Percentiles rank a stretch among this genome's conserved stretches.
phyloP scores from a whole-genome alignment of 2,329 filamentous ascomycete genomes.

The Penicillium thymicola region DNA sequence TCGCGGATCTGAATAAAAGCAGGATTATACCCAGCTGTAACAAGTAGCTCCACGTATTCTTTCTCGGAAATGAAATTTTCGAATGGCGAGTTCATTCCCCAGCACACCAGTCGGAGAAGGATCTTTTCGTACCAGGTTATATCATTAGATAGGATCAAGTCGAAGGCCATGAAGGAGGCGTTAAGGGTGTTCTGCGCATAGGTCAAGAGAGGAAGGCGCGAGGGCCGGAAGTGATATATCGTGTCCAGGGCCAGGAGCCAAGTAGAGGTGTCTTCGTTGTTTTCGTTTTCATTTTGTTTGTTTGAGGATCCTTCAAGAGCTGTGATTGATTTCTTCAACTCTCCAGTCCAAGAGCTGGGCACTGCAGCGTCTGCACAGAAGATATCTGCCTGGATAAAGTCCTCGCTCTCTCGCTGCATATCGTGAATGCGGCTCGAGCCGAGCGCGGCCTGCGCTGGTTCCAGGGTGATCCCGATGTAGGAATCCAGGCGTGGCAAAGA shows the following conservation, averaged over 20 bases:
- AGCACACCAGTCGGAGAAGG: slow-evolving; percentile 44
- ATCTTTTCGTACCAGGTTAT: slow-evolving; percentile 28
- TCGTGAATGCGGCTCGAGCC: slow-evolving; percentile 20
- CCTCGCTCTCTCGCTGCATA: not conserved
- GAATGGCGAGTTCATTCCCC: slow-evolving; percentile 50
- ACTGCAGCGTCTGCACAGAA: slow-evolving; percentile 52
- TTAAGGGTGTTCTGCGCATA: slow-evolving; percentile 42
- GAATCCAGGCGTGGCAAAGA: not conserved
- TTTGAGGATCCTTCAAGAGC: not conserved
- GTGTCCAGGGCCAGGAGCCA: slow-evolving; percentile 58
- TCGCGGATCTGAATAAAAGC: slow-evolving; percentile 47
- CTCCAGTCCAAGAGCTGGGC: slow-evolving; percentile 43
- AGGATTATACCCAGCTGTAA: slow-evolving; percentile 48
- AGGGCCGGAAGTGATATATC: slow-evolving; percentile 57
- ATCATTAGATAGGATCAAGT: slow-evolving; percentile 45
- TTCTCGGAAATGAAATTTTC: slow-evolving; percentile 48
- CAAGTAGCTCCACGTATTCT: slow-evolving; percentile 47
- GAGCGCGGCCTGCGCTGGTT: slow-evolving; percentile 45
- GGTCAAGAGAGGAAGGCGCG: slow-evolving; percentile 47
- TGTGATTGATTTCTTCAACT: slow-evolving; percentile 21
- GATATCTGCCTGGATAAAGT: slow-evolving; percentile 23
- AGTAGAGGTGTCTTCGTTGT: slow-evolving; percentile 22
- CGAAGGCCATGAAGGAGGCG: slow-evolving; percentile 56
- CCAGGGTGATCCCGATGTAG: slow-evolving; percentile 49
- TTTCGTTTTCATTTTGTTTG: not conserved